Base-by-base conservation (phyloP, 371 early-diverging fungal genomes). In the Fennellomyces sp. region DNA sequence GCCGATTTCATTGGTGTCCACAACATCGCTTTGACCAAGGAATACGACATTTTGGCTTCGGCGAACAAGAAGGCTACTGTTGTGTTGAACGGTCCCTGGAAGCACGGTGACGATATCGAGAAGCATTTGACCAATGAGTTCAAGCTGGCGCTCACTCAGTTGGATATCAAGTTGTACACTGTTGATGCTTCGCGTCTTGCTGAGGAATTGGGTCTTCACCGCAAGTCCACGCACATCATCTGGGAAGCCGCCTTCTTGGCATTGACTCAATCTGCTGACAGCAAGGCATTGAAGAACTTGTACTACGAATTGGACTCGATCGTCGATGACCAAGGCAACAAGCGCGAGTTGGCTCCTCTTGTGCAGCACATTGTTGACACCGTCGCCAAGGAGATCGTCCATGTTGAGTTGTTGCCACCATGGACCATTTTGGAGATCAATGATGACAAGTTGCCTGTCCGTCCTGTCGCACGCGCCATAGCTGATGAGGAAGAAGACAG, bases 1-100 rank as follows among this genome's bases (percentile, higher is more conserved):
- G 87, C 87, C 6, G 73, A 83, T 38, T 89, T 80, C 62, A 83
- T 88, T 23, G 75, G 71, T n/a, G 81, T 92, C n/a, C 89, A 92
- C 64, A 83, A 89, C 61, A 52, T 80, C 15, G 58, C 71, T 26
- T 61, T 91, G 26, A 70, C 85, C 60, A 71, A 78, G 31, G 82
- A 84, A 56, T 89, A 84, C 70, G 83, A 92, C 58, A 79, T 86
- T 25, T 77, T 88, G 23, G 73, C 69, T n/a, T 64, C 81, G 0
- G 80, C 88, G 31, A 76, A 75, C 60, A 65, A 73, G 30, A 80
- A 80, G 29, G 88, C 86, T 2, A 72, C 68, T 4, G 73, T 93
- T 8, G 64, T 93, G 19, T 50, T 93, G 51, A 89, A 92, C 69
- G 78, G 90, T 28, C 76, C 84, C 11, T 88, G 86, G 88, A 72